phyloP scores from a whole-genome alignment of 345 rosid species.

The Rubroshorea leprosula region DNA sequence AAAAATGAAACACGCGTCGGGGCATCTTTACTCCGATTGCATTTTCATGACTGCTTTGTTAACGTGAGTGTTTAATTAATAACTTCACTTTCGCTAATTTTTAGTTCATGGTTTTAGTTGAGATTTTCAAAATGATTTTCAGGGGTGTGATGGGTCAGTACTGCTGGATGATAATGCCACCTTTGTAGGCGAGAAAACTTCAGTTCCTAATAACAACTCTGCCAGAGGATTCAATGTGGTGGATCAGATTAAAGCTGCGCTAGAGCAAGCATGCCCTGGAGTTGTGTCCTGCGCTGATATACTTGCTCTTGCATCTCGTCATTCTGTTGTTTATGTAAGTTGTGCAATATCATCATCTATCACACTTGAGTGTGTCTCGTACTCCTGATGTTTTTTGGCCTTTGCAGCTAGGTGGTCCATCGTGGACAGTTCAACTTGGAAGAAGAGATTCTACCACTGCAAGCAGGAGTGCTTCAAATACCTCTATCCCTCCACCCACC shows the following conservation, averaged over 20 bases:
- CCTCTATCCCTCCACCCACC: constrained; percentile 30
- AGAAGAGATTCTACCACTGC: constrained; percentile 46
- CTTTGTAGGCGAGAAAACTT: constrained; percentile 50
- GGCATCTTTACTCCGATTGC: neutral
- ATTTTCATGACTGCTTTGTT: neutral
- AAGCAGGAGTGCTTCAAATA: constrained; percentile 25
- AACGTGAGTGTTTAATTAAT: neutral
- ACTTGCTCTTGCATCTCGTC: constrained; percentile 43
- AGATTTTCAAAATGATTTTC: neutral
- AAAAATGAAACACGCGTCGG: neutral
- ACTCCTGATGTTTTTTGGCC: too few species aligned
- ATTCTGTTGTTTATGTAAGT: constrained; percentile 39
- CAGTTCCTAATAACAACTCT: constrained; percentile 37
- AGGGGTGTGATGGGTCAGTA: constrained; percentile 61
- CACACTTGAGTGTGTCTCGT: too few species aligned
- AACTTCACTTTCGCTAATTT: too few species aligned
- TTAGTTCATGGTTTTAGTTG: too few species aligned
- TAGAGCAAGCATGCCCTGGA: constrained; percentile 44
- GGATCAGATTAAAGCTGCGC: constrained; percentile 35
- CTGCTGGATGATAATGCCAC: constrained; percentile 39
- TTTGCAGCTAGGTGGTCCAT: constrained; percentile 42
- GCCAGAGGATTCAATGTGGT: constrained; percentile 40
- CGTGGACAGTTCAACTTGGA: constrained; percentile 36
- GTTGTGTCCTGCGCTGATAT: constrained; percentile 55
- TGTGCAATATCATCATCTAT: neutral